Conservation (phyloP, 2,329 filamentous ascomycete genomes). For the Mollisiaceae sp. region DNA sequence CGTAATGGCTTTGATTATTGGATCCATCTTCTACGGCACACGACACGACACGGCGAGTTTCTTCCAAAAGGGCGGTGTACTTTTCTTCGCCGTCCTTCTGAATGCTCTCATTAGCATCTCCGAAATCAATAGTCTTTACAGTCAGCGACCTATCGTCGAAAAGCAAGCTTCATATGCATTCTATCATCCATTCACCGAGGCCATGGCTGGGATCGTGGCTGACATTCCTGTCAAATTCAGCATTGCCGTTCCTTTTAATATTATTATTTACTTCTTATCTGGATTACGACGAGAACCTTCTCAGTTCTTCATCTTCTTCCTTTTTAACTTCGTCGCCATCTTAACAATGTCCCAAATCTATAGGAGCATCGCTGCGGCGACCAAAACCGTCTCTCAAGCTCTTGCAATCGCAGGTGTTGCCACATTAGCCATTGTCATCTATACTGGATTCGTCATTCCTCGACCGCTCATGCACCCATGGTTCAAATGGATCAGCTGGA, state of each 20-base stretch:
- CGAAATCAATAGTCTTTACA: constrained; percentile 76
- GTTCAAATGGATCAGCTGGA: constrained; percentile 82
- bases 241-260: constrained; percentile 78
- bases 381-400: constrained; percentile 71
- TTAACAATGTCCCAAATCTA: constrained; percentile 74
- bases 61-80: constrained; percentile 65
- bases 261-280: constrained; percentile 86
- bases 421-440: constrained; percentile 42
- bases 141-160: constrained; percentile 89
- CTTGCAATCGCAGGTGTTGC: constrained; percentile 65
- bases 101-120: constrained; percentile 68
- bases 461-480: constrained; percentile 71
- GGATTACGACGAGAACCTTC: constrained; percentile 69
- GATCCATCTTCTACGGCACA: constrained; percentile 68
- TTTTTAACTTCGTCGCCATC: constrained; percentile 46
- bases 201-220: constrained; percentile 82
- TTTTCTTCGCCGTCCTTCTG: constrained; percentile 72
- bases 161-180: constrained; percentile 88
- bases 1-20: constrained; percentile 66
- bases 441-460: constrained; percentile 50
- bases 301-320: constrained; percentile 81
- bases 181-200: constrained; percentile 89
- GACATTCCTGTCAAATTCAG: constrained; percentile 83
- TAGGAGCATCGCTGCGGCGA: constrained; percentile 73
- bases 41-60: constrained; percentile 58